phyloP scores from a whole-genome alignment of 352 stramenopile species.

The Phytopythium delawarense region DNA sequence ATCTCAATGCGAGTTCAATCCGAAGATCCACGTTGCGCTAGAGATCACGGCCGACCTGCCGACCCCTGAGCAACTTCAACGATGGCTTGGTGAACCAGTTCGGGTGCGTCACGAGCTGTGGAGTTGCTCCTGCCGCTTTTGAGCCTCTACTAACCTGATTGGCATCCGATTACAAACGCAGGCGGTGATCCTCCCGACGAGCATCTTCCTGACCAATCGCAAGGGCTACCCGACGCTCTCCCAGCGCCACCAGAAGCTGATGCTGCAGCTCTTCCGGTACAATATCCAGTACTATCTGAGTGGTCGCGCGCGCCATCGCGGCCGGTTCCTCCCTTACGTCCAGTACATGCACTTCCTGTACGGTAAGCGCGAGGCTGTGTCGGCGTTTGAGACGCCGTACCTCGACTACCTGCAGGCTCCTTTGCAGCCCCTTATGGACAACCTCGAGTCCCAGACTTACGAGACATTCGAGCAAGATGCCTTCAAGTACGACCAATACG shows the following conservation, averaged over 20 bases:
- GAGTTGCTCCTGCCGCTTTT: not conserved
- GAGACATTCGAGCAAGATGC: conserved; percentile 98
- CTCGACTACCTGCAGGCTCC: conserved; percentile 96
- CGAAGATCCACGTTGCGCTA: conserved; percentile 78
- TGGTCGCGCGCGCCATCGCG: conserved; percentile 65
- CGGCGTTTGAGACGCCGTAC: conserved; percentile 91
- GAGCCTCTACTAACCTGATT: not conserved
- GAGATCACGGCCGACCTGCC: conserved; percentile 84
- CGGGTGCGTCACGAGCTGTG: conserved; percentile 16
- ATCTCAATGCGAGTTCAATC: conserved; percentile 79
- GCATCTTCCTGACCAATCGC: conserved; percentile 95
- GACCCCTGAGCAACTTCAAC: conserved; percentile 51
- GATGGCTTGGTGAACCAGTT: conserved; percentile 88
- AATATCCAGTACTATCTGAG: conserved; percentile 87
- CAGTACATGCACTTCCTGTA: conserved; percentile 96
- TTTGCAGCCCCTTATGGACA: conserved; percentile 97
- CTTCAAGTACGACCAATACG: conserved; percentile 98
- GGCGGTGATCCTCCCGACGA: conserved; percentile 86
- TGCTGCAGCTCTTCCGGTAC: conserved; percentile 70
- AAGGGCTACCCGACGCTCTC: conserved; percentile 94
- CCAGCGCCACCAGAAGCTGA: conserved; percentile 88
- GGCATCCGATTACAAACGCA: conserved; percentile 16
- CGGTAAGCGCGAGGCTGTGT: conserved; percentile 77
- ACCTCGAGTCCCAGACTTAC: conserved; percentile 98
- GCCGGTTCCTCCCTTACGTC: conserved; percentile 79